A percentile compares a stretch with the other conserved stretches of the same genome.
phyloP scores from a whole-genome alignment of 2,329 filamentous ascomycete species.

The Elsinoe perseae region DNA sequence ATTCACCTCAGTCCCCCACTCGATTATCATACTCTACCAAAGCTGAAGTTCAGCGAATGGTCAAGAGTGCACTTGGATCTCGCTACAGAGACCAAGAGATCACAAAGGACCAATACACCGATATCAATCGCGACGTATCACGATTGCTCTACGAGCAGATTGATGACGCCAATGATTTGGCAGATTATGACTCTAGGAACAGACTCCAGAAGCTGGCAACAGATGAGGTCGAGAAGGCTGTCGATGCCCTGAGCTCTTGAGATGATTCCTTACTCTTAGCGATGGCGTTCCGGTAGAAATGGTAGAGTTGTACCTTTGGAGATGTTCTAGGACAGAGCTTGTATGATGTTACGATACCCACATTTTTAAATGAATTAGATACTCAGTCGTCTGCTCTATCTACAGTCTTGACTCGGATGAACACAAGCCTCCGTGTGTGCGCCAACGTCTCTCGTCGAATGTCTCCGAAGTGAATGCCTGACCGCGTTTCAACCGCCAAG shows the following conservation, averaged over 20 bases:
- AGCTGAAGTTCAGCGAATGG: constrained; percentile 79
- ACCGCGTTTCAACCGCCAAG: neutral
- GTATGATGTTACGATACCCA: constrained; percentile 11
- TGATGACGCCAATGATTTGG: constrained; percentile 46
- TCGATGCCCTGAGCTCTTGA: constrained; percentile 32
- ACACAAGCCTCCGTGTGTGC: neutral
- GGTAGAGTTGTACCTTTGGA: neutral
- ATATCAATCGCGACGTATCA: constrained; percentile 84
- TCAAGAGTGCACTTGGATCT: constrained; percentile 72
- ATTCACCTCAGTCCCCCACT: constrained; percentile 27
- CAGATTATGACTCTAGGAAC: constrained; percentile 56
- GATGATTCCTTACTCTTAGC: constrained; percentile 1
- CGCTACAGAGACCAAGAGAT: constrained; percentile 73
- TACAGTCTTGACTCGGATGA: neutral
- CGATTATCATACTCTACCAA: constrained; percentile 73
- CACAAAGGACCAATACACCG: constrained; percentile 81
- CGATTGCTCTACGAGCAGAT: constrained; percentile 72
- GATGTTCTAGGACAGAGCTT: neutral
- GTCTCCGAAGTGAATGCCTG: constrained; percentile 13
- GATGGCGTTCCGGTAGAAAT: constrained; percentile 13
- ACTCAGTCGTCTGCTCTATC: neutral
- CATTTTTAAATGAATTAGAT: neutral
- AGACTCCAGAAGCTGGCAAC: constrained; percentile 69
- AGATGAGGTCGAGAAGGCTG: constrained; percentile 69
- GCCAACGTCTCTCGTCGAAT: neutral